Evolutionary conservation across 2,329 filamentous ascomycete species (phyloP).

Genomic region (Pseudophaeomoniella oleicola): DNA sequence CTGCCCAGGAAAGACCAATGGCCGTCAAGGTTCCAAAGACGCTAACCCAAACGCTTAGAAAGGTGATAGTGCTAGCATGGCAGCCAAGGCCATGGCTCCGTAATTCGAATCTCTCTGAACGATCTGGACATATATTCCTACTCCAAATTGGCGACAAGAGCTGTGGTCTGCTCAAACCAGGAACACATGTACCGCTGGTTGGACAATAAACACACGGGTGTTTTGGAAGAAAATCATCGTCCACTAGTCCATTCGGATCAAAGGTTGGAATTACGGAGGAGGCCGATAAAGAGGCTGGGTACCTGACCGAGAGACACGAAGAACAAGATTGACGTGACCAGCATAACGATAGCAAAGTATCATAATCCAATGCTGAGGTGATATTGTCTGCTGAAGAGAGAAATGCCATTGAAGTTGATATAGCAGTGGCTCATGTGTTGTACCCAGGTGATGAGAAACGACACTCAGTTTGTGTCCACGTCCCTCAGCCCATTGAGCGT

Average conservation of each 20-base stretch:
- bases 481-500: too few species aligned
- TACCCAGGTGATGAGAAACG: too few species aligned
- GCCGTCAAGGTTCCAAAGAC: background rate
- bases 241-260: background rate
- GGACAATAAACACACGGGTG: conserved; percentile 1
- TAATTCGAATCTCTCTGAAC: background rate
- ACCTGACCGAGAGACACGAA: background rate
- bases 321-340: background rate
- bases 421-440: too few species aligned
- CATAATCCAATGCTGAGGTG: background rate
- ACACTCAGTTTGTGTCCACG: too few species aligned
- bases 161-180: background rate
- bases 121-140: background rate
- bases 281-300: background rate
- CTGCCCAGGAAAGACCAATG: background rate
- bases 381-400: too few species aligned
- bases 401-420: too few species aligned
- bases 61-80: background rate
- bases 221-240: background rate
- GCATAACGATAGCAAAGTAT: background rate
- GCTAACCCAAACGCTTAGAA: background rate
- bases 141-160: conserved; percentile 1
- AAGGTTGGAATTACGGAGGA: background rate
- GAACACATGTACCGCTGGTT: background rate
- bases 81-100: background rate